A percentile compares a stretch with the other conserved stretches of the same genome.
Conservation (phyloP, 208 protist species). For the Leishmania mexicana region DNA sequence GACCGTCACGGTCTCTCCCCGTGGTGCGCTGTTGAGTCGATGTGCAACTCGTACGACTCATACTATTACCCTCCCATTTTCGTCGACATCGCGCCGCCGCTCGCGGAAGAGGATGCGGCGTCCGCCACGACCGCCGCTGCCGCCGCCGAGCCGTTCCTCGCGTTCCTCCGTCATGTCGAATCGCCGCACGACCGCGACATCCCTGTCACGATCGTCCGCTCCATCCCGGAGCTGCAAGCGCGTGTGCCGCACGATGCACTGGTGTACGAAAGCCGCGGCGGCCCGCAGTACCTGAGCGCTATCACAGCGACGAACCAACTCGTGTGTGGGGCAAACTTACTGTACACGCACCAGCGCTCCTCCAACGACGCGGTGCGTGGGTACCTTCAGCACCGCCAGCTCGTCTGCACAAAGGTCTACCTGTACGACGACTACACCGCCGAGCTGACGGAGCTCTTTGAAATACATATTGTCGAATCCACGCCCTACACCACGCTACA, state of each 20-base stretch:
- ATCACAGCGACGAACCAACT: slow-evolving; percentile 19
- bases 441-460: slow-evolving; percentile 17
- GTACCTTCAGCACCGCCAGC: slow-evolving; percentile 28
- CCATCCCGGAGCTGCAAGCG: slow-evolving; percentile 17
- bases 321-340: slow-evolving; percentile 31
- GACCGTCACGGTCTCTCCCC: slow-evolving; percentile 15
- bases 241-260: slow-evolving; percentile 11
- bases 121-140: not conserved
- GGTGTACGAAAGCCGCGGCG: slow-evolving; percentile 16
- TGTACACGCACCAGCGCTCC: slow-evolving; percentile 10
- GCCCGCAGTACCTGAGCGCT: not conserved
- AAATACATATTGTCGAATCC: slow-evolving; percentile 24
- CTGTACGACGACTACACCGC: slow-evolving; percentile 37
- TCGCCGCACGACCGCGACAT: not conserved
- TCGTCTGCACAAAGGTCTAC: slow-evolving; percentile 29
- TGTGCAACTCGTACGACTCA: slow-evolving; percentile 23
- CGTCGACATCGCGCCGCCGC: slow-evolving; percentile 17
- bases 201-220: slow-evolving; percentile 21
- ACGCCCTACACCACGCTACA: slow-evolving; percentile 37
- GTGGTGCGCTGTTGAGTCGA: slow-evolving; percentile 12
- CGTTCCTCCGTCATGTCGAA: slow-evolving; percentile 19
- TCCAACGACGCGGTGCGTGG: slow-evolving; percentile 7
- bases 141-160: slow-evolving; percentile 5
- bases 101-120: not conserved
- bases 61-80: slow-evolving; percentile 22